Evolutionary conservation across 2,329 filamentous ascomycete species (phyloP).

Genomic region (Fusarium sp.): DNA sequence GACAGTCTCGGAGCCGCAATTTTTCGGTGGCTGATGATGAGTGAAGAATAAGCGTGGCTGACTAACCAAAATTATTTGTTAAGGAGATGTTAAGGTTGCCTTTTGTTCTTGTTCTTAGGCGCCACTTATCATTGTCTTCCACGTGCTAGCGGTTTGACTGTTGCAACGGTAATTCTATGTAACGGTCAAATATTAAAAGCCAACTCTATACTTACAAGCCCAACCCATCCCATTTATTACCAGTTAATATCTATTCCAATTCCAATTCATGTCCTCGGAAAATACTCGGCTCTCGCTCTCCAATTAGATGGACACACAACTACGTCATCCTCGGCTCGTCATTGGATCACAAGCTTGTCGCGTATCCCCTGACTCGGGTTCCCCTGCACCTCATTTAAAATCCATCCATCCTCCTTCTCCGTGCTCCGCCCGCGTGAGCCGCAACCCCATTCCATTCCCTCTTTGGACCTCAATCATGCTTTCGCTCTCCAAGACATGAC

Average conservation of each 20-base stretch:
- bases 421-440: background rate
- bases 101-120: background rate
- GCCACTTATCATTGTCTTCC: background rate
- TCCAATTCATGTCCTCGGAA: background rate
- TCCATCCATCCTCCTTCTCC: background rate
- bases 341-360: background rate
- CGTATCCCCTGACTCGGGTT: background rate
- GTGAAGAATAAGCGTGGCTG: background rate
- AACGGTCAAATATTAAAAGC: background rate
- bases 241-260: background rate
- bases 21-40: background rate
- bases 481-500: background rate
- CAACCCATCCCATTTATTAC: background rate
- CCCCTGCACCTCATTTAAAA: constrained; percentile 2
- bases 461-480: background rate
- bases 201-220: background rate
- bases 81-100: background rate
- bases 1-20: background rate
- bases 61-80: background rate
- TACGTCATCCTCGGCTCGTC: background rate
- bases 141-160: background rate
- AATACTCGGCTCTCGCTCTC: background rate
- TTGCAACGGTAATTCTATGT: background rate
- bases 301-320: background rate
- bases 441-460: background rate